A percentile compares a stretch with the other conserved stretches of the same genome.
These are phyloP conservation scores for Hordeum vulgare DNA, from an alignment of 176 grass and related monocot species.

Conservation along the genomic window DNA sequence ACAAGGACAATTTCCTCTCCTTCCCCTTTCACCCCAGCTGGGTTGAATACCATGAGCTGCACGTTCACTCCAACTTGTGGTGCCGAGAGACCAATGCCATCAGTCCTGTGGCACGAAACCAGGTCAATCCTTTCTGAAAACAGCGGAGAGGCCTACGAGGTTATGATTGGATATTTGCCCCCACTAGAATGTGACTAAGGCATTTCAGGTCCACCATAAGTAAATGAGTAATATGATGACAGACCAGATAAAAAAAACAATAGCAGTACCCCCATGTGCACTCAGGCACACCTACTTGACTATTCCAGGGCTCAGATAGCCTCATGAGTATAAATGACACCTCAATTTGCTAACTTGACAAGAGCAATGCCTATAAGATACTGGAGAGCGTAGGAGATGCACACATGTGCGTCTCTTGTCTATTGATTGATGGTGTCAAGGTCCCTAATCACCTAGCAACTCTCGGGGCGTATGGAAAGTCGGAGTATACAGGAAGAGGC, in stretches of 20 bases:
- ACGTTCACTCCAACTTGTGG: slow-evolving; percentile 96
- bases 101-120: slow-evolving; percentile 54
- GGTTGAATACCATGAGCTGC: slow-evolving; percentile 97
- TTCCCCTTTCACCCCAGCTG: slow-evolving; percentile 70
- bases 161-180: neutral
- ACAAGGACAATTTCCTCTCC: slow-evolving; percentile 93
- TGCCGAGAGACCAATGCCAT: slow-evolving; percentile 91
- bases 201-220: neutral
- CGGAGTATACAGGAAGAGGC: too few relatives aligned
- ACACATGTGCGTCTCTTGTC: neutral
- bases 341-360: neutral
- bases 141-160: neutral
- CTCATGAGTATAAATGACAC: neutral
- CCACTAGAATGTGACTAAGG: neutral
- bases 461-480: neutral
- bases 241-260: neutral
- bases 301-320: neutral
- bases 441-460: neutral
- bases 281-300: too few relatives aligned
- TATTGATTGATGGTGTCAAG: neutral
- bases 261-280: neutral
- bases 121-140: neutral
- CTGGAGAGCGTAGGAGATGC: neutral
- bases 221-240: neutral
- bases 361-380: neutral